Evolutionary conservation across 2,329 filamentous ascomycete genomes (phyloP).

Genomic region (Monosporascus sp.): DNA sequence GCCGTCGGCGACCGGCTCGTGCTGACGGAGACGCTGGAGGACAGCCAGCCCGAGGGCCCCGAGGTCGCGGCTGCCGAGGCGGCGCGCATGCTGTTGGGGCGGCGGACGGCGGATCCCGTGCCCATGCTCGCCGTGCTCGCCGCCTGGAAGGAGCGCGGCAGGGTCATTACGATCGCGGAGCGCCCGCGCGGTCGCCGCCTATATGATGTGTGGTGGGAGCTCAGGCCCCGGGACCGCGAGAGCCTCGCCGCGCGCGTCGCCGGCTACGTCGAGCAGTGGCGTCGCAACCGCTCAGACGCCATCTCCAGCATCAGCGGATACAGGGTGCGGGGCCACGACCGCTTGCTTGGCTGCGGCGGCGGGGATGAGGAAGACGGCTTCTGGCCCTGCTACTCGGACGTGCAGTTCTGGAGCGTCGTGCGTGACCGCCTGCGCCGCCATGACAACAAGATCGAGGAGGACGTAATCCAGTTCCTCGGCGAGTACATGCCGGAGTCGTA

Average conservation of each 20-base stretch:
- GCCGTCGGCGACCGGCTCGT: conserved; percentile 18
- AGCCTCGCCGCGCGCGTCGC: conserved; percentile 17
- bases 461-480: conserved; percentile 7
- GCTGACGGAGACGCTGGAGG: conserved; percentile 15
- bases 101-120: conserved; percentile 4
- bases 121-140: conserved; percentile 18
- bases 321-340: conserved; percentile 11
- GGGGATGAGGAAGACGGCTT: conserved; percentile 4
- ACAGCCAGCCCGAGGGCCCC: conserved; percentile 9
- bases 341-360: conserved; percentile 12
- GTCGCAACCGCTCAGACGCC: conserved; percentile 8
- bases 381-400: conserved; percentile 16
- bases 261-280: conserved; percentile 15
- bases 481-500: conserved; percentile 18
- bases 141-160: conserved; percentile 22
- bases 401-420: conserved; percentile 15
- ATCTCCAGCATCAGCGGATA: conserved; percentile 14
- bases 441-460: conserved; percentile 4
- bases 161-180: conserved; percentile 21
- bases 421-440: conserved; percentile 2
- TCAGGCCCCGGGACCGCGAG: conserved; percentile 7
- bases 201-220: conserved; percentile 21
- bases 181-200: conserved; percentile 13
- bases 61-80: conserved; percentile 15
- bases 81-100: conserved; percentile 7